Base-by-base conservation (phyloP, 2,329 filamentous ascomycete genomes). In the Aspergillus sp. region DNA sequence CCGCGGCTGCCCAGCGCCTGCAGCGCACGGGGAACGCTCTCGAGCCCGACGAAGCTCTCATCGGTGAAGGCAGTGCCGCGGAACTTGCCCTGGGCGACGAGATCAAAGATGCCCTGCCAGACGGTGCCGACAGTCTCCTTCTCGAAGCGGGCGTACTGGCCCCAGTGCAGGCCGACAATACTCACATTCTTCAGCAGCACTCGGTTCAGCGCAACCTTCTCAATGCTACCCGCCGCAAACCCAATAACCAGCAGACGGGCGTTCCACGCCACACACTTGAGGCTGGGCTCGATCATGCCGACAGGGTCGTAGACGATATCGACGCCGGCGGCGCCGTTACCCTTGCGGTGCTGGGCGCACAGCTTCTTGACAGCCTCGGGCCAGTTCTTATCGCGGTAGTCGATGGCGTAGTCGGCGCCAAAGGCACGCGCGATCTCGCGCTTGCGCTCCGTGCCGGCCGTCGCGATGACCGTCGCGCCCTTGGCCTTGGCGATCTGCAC, bases 271-370 rank as follows among this genome's bases (percentile, higher is more conserved):
- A 88, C 89, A 75, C 93, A 97, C 74, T 96, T 96, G 61, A 92
- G 89, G 61, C 87, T 91, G 67, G 85, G 82, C 60, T 95, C 91
- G 46, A 97, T 89, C 68, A 97, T 76, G 1, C 93, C 93, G 1
- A 97, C 93, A 11, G 93, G 91, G 71, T 97, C 93, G 75, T 91
- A 97, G 19, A 97, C 92, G 47, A 97, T 90, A 72, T 97, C 92
- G 16, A 96, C 92, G 10, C 91, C 85, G 0, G 70, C 69, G 41
- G 79, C 76, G 1, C 82, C 82, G 57, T 85, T 83, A 0, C 89
- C 89, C 4, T 88, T 93, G 53, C 75, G 62, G 42, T 77, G 60
- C 55, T 66, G 57, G 19, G 68, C 64, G 56, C 74, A 76, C 42
- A 97, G 72, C 61, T 83, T 85, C 76, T 89, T 89, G 45, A 97